phyloP scores from a whole-genome alignment of 768 basidiomycete genomes.

The Tricholoma sp. region DNA sequence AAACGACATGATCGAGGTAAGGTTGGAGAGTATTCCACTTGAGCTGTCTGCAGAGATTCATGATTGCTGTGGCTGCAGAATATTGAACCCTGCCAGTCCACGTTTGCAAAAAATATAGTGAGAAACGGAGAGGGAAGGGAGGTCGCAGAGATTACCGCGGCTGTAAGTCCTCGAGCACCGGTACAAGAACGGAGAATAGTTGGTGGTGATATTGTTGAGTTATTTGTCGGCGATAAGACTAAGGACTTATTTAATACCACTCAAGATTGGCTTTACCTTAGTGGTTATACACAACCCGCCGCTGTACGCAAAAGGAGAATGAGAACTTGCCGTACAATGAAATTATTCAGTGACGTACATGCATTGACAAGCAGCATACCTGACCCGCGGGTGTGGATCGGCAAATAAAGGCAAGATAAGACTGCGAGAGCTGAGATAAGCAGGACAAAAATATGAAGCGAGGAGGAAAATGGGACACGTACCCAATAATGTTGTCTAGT shows the following conservation, averaged over 20 bases:
- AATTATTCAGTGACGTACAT: slow-evolving; percentile 44
- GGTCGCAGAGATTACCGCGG: slow-evolving; percentile 43
- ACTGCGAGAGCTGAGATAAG: slow-evolving; percentile 26
- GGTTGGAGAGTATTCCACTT: slow-evolving; percentile 65
- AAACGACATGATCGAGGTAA: slow-evolving; percentile 79
- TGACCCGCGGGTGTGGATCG: slow-evolving; percentile 73
- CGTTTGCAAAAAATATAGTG: no score
- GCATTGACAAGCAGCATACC: slow-evolving; percentile 81
- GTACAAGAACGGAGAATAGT: slow-evolving; percentile 65
- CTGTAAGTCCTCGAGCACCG: slow-evolving; percentile 69
- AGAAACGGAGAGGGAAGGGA: background rate
- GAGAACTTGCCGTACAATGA: background rate
- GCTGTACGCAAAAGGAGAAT: slow-evolving; percentile 29
- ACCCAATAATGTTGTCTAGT: slow-evolving; percentile 79
- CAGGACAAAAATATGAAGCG: background rate
- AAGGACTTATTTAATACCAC: no score
- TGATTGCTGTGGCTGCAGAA: slow-evolving; percentile 80
- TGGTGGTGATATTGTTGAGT: slow-evolving; percentile 69
- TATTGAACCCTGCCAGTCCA: slow-evolving; percentile 87
- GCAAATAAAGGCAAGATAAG: slow-evolving; percentile 72
- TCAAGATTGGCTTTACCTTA: slow-evolving; percentile 59
- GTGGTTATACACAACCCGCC: slow-evolving; percentile 87
- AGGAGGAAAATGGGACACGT: slow-evolving; percentile 25
- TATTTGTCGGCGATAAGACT: slow-evolving; percentile 41
- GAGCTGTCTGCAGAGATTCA: slow-evolving; percentile 88